Conservation (phyloP, 2,329 filamentous ascomycete genomes). For the Teratosphaeria gauchensis region DNA sequence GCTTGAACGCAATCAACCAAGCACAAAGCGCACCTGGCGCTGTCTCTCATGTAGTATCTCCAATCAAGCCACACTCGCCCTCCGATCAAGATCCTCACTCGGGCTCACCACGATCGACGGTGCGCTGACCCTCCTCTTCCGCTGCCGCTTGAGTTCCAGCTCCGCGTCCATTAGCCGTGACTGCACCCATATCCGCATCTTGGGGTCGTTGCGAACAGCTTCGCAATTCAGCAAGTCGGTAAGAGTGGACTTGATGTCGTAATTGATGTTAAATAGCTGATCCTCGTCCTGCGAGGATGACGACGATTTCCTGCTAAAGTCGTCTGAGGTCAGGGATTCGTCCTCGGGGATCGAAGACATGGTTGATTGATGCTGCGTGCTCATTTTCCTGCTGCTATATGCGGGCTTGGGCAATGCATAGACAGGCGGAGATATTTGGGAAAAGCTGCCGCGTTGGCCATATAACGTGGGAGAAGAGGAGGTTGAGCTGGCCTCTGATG, state of each 20-base stretch:
- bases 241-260: slow-evolving; percentile 45
- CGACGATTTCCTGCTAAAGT: neutral
- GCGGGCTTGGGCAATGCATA: slow-evolving; percentile 7
- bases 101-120: slow-evolving; percentile 10
- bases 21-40: neutral
- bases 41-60: neutral
- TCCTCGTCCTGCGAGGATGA: slow-evolving; percentile 15
- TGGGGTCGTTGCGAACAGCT: slow-evolving; percentile 37
- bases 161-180: slow-evolving; percentile 45
- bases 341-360: slow-evolving; percentile 18
- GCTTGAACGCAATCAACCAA: neutral
- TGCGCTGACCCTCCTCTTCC: slow-evolving; percentile 12
- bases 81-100: neutral
- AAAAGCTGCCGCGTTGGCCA: slow-evolving; percentile 2
- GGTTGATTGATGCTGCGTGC: slow-evolving; percentile 6
- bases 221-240: slow-evolving; percentile 47
- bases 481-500: slow-evolving; percentile 14
- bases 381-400: neutral
- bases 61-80: neutral
- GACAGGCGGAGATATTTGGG: slow-evolving; percentile 24
- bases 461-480: slow-evolving; percentile 13
- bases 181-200: slow-evolving; percentile 43
- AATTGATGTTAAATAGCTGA: slow-evolving; percentile 40
- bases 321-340: slow-evolving; percentile 6
- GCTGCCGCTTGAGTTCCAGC: slow-evolving; percentile 37